Conservation (phyloP, 2,329 filamentous ascomycete genomes). For the Fusarium graminum region DNA sequence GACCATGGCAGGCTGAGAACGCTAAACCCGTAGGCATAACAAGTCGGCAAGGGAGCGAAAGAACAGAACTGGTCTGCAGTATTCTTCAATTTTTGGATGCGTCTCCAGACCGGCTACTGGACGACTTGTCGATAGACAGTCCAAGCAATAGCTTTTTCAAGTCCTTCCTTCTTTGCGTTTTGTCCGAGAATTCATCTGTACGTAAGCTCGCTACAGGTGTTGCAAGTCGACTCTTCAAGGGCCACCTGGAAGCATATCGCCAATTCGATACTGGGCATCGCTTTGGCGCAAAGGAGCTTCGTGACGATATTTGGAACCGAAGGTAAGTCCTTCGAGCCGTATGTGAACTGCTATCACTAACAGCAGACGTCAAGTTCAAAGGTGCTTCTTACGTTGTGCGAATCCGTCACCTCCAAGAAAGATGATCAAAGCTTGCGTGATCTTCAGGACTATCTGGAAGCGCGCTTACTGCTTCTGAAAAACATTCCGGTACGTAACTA, state of each 20-base stretch:
- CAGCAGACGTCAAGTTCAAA: constrained; percentile 46
- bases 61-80: constrained; percentile 50
- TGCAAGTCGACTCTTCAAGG: constrained; percentile 61
- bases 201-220: constrained; percentile 63
- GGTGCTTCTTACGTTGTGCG: constrained; percentile 63
- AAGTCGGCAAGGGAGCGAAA: constrained; percentile 26
- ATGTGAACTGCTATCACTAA: constrained; percentile 7
- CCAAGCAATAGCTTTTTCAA: constrained; percentile 57
- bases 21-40: constrained; percentile 27
- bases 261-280: constrained; percentile 45
- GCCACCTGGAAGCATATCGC: constrained; percentile 48
- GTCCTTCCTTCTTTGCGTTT: constrained; percentile 66
- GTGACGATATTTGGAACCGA: constrained; percentile 65
- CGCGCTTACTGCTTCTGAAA: constrained; percentile 65
- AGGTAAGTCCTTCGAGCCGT: constrained; percentile 57
- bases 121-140: constrained; percentile 49
- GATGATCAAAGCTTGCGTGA: constrained; percentile 60
- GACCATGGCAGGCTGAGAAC: constrained; percentile 32
- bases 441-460: constrained; percentile 69
- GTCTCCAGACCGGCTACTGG: constrained; percentile 56
- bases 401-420: constrained; percentile 60
- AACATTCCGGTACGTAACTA: constrained; percentile 61
- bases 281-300: constrained; percentile 48
- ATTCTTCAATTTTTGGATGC: constrained; percentile 70
- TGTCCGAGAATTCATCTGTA: constrained; percentile 65